These are phyloP conservation scores for Pythium coloratum DNA, from an alignment of 352 stramenopile genomes.

Conservation along the genomic window DNA sequence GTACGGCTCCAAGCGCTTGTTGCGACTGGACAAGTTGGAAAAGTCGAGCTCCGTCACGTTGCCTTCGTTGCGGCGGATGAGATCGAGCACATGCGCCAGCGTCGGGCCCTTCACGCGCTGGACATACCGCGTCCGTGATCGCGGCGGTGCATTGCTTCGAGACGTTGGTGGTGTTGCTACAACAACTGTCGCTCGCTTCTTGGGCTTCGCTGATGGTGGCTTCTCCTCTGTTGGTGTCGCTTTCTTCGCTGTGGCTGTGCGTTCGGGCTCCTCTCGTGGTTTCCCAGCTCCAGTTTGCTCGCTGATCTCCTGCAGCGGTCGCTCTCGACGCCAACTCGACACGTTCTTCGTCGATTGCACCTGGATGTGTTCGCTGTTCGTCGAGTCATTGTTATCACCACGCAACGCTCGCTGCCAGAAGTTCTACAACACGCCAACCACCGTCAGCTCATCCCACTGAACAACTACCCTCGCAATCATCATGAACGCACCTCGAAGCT, in stretches of 20 bases:
- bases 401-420: constrained; percentile 27
- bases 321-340: constrained; percentile 18
- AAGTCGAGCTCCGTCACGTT: constrained; percentile 72
- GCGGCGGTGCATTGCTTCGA: background rate
- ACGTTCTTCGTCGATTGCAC: constrained; percentile 20
- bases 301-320: background rate
- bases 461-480: background rate
- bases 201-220: background rate
- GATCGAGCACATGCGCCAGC: constrained; percentile 50
- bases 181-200: constrained; percentile 2
- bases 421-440: constrained; percentile 10
- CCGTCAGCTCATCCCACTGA: too few species aligned
- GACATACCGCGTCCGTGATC: constrained; percentile 9
- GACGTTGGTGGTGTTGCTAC: constrained; percentile 13
- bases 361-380: constrained; percentile 20
- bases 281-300: background rate
- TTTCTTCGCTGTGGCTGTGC: background rate
- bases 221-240: background rate
- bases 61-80: constrained; percentile 60
- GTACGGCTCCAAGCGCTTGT: constrained; percentile 53
- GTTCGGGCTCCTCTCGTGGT: too few species aligned
- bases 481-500: constrained; percentile 45
- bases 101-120: constrained; percentile 42
- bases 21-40: constrained; percentile 50
- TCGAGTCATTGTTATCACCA: constrained; percentile 28